Base-by-base conservation (phyloP, 2,329 filamentous ascomycete species). In the Cercospora nicotianae region DNA sequence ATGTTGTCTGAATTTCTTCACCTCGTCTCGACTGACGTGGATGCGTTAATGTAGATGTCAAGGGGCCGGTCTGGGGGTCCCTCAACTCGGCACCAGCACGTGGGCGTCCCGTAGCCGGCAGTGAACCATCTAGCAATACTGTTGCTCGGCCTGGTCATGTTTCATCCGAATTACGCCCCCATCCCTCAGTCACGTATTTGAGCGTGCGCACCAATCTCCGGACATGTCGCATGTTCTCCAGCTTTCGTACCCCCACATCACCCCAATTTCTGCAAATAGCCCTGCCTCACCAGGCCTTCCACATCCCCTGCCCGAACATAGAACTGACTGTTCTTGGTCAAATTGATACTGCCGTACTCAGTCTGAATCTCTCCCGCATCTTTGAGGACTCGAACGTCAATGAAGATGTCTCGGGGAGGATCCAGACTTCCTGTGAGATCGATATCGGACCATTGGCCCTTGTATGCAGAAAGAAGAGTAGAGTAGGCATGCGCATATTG, bases 311-410 rank as follows among this genome's bases (percentile, higher is more conserved):
- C 93, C 58, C 94, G 88, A 45, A 99, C 95, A 77, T 96, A 98
- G 77, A 99, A 96, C 78, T 99, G 95, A 76, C 94, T 97, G 80
- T 99, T 98, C 81, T 96, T 98, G 42, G 93, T 97, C 82, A 99
- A 86, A 68, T 91, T 98, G 75, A 99, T 97, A 80, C 85, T 96
- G 91, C 95, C 95, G 78, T 99, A 99, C 84, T 99, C 96, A 0
- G 95, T 99, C 82, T 99, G 94, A 72, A 99, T 97, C 83, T 99
- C 95, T 4, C 96, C 95, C 1, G 94, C 95, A 82, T 99, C 95
- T 79, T 95, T 97, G 71, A 99, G 82, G 60, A 99, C 95, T 58
- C 95, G 86, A 39, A 99, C 95, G 79, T 99, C 95, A 75, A 99
- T 96, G 79, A 98, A 99, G 63, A 99, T 82, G 80, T 99, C 95